phyloP scores from a whole-genome alignment of 345 rosid species.

The Triadica sebifera region DNA sequence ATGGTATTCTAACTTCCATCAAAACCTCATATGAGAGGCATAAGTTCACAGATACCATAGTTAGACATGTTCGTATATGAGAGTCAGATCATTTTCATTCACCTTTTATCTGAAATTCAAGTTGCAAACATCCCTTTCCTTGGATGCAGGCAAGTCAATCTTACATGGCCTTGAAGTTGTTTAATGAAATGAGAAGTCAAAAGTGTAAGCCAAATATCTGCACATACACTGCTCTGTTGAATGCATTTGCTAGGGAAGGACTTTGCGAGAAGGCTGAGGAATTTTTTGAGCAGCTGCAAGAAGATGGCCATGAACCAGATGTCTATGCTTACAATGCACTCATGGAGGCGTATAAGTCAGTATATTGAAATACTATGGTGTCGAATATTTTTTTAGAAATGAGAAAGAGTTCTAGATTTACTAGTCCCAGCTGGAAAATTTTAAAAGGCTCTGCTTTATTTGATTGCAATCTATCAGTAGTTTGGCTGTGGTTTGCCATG shows the following conservation, averaged over 20 bases:
- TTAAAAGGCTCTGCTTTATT: background rate
- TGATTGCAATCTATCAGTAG: background rate
- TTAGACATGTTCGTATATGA: background rate
- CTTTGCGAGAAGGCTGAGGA: conserved; percentile 94
- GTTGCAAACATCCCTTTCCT: conserved; percentile 10
- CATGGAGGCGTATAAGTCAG: conserved; percentile 86
- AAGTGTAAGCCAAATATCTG: conserved; percentile 82
- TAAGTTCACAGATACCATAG: background rate
- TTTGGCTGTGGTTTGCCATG: too few species aligned
- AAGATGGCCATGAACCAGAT: conserved; percentile 81
- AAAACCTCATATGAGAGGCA: background rate
- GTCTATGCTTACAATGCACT: conserved; percentile 90
- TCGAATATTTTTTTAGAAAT: background rate
- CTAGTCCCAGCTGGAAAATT: background rate
- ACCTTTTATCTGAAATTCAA: background rate
- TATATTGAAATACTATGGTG: background rate
- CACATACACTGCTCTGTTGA: conserved; percentile 77
- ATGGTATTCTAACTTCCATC: background rate
- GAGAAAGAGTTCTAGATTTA: background rate
- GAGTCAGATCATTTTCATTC: background rate
- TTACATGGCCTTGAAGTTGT: conserved; percentile 70
- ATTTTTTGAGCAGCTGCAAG: conserved; percentile 87
- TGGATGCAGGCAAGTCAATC: conserved; percentile 68
- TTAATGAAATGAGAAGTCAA: conserved; percentile 77
- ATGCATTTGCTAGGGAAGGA: conserved; percentile 96